Percentiles rank a stretch among this genome's conserved stretches.
phyloP scores from a whole-genome alignment of 768 basidiomycete species.

The Mycena polygramma region DNA sequence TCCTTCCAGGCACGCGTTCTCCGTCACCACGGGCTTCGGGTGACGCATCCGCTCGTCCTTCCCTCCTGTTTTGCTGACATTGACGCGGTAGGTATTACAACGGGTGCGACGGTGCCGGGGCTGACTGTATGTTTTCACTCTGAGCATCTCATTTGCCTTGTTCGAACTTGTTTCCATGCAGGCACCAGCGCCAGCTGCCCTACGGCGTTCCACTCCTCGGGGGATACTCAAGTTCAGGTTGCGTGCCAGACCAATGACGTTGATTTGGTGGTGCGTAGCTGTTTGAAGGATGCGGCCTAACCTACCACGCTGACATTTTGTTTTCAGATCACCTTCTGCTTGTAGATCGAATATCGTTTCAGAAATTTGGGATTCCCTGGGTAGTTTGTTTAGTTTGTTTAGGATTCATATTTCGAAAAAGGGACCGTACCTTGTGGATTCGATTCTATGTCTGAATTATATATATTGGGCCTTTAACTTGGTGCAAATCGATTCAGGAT shows the following conservation, averaged over 20 bases:
- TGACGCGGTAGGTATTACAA: slow-evolving; percentile 18
- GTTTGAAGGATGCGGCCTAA: background rate
- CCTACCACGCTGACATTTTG: background rate
- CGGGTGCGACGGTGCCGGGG: slow-evolving; percentile 45
- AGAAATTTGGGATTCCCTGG: too few relatives aligned
- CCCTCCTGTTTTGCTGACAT: too few relatives aligned
- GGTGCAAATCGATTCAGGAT: too few relatives aligned
- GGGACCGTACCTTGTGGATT: too few relatives aligned
- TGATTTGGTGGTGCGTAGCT: slow-evolving; percentile 17
- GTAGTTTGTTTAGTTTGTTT: too few relatives aligned
- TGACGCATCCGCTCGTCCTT: too few relatives aligned
- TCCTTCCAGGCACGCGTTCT: slow-evolving; percentile 41
- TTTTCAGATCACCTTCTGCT: slow-evolving; percentile 21
- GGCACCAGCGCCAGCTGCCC: slow-evolving; percentile 46
- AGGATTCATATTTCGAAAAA: too few relatives aligned
- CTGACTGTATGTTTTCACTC: slow-evolving; percentile 41
- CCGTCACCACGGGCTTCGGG: slow-evolving; percentile 51
- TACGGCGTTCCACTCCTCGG: slow-evolving; percentile 46
- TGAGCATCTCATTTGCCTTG: background rate
- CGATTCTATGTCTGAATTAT: too few relatives aligned
- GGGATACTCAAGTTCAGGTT: slow-evolving; percentile 48
- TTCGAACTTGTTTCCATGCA: slow-evolving; percentile 22
- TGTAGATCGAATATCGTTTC: background rate
- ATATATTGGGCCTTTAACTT: too few relatives aligned
- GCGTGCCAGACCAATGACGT: slow-evolving; percentile 50